Evolutionary conservation across 2,329 filamentous ascomycete genomes (phyloP), one percentile per base, ranked within the genome.

Genomic region (Pleomassaria siparia): DNA sequence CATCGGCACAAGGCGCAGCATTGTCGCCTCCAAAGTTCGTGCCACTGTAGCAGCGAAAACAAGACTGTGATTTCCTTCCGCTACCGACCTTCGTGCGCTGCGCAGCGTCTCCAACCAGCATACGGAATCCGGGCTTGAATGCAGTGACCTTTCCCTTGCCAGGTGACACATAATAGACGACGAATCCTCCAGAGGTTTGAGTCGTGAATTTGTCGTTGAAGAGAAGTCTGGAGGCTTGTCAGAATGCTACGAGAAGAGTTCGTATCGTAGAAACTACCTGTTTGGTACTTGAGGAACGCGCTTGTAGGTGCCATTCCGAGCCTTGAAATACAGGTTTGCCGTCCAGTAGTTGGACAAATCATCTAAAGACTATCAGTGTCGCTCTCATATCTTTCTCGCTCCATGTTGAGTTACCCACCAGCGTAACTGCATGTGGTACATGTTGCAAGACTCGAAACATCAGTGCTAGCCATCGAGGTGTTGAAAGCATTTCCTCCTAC

Each of bases 111-210:
- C 74, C 74, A 1, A 72, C 65, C 11, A 76, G 71, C 74, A 76
- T 76, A 28, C 74, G 72, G 68, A 76, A 76, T 2, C 74, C 72
- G 3, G 58, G 50, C 44, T 58, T 74, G 60, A 77, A 77, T 0
- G 75, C 74, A 0, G 73, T 76, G 1, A 75, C 72, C 15, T 71
- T 69, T 11, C 65, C 59, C 4, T 64, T 68, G 1, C 63, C 65
- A 1, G 71, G 70, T 5, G 74, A 74, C 28, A 76, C 72, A 50
- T 78, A 77, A 67, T 78, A 78, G 8, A 78, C 74, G 0, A 72
- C 73, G 47, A 76, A 71, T 5, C 74, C 73, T 1, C 75, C 75
- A 2, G 64, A 58, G 2, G 64, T 67, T 26, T 60, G 54, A 1
- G 54, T 55, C 1, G 64, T 67, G 50, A 63, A 67, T 36, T 58